These are phyloP conservation scores for Phytophthora constricta DNA, from an alignment of 352 stramenopile species.

Conservation along the genomic window DNA sequence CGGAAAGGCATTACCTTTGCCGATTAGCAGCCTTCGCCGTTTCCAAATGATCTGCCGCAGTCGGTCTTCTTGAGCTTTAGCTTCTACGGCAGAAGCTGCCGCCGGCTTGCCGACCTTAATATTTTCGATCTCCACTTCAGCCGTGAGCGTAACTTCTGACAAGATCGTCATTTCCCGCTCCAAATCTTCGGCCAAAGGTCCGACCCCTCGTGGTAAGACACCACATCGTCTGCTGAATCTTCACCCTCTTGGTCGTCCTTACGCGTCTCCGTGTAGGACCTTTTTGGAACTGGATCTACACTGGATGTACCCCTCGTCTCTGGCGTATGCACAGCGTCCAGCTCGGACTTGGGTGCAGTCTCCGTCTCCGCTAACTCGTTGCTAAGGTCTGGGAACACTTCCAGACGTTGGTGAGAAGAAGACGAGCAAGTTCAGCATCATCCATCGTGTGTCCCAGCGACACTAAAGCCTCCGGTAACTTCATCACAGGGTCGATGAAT, in stretches of 20 bases:
- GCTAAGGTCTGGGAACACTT: constrained; percentile 7
- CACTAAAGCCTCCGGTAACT: constrained; percentile 16
- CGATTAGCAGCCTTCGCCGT: constrained; percentile 8
- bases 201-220: constrained; percentile 2
- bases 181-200: constrained; percentile 21
- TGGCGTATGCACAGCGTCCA: no score
- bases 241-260: no score
- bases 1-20: constrained; percentile 18
- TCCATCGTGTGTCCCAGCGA: background rate
- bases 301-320: no score
- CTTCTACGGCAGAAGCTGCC: background rate
- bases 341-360: no score
- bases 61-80: background rate
- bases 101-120: constrained; percentile 4
- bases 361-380: constrained; percentile 6
- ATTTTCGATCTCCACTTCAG: constrained; percentile 11
- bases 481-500: constrained; percentile 5
- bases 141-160: constrained; percentile 4
- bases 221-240: no score
- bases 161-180: constrained; percentile 9
- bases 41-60: constrained; percentile 9
- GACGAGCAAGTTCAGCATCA: constrained; percentile 9
- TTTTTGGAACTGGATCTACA: no score
- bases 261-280: no score
- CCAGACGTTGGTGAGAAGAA: constrained; percentile 3